Base-by-base conservation (phyloP, 371 early-diverging fungal genomes). In the Enterospora canceri region DNA sequence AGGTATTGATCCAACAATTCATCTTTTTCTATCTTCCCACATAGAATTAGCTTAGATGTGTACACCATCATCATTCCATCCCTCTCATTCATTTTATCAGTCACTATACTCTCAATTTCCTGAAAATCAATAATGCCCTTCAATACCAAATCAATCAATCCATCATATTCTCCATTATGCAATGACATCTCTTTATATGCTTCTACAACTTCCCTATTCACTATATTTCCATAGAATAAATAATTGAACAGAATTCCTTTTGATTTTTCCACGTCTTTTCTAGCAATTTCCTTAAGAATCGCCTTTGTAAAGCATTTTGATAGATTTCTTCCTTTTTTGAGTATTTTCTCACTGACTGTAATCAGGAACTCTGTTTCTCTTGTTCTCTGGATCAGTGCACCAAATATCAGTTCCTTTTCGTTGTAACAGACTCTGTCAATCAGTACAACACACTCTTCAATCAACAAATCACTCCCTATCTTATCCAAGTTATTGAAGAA, bases 201-300 rank as follows among this genome's bases (percentile, higher is more conserved):
- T n/a, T n/a, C n/a, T n/a, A n/a, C n/a, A n/a, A n/a, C n/a, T n/a
- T n/a, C n/a, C n/a, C 21, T 55, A 15, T 30, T 28, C n/a, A 0
- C 18, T 19, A 0, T 57, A 23, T 21, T 32, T 21, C 46, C 68
- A 51, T 26, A 46, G 40, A 65, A 56, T 62, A 48, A 48, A 31
- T 19, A 68, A 18, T 35, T 58, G 62, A 30, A 70, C 19, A 31
- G 53, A 40, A 5, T 55, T 47, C n/a, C 28, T 26, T 21, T 30
- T 30, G 0, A 32, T 63, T 15, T 15, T 48, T 59, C 28, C 1
- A 30, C 28, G 12, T 71, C 51, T 0, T 33, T 31, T 26, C 67
- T 18, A 15, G 66, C 60, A 0, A 74, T 70, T 57, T 74, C 74
- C 26, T 61, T 59, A 3, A 70, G 21, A 29, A 74, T 74, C 4